Conservation (phyloP, 129 eudicot species). For the Artemisia argyi region DNA sequence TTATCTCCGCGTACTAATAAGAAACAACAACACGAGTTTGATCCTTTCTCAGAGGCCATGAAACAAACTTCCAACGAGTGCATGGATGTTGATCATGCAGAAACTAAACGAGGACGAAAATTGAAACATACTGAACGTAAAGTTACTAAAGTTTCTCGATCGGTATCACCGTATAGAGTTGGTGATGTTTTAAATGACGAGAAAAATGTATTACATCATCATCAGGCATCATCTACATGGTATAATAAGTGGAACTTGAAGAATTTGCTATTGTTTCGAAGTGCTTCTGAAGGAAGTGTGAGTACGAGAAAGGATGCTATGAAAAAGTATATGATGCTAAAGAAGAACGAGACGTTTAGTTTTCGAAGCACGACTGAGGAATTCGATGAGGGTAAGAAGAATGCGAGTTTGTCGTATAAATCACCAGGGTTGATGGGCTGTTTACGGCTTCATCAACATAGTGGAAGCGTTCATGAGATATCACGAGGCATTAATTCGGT, state of each 20-base stretch:
- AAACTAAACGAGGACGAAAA: slow-evolving; percentile 40
- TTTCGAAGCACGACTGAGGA: slow-evolving; percentile 51
- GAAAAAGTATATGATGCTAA: slow-evolving; percentile 41
- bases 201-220: neutral
- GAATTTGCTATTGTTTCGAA: slow-evolving; percentile 65
- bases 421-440: slow-evolving; percentile 69
- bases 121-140: slow-evolving; percentile 13
- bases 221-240: slow-evolving; percentile 8
- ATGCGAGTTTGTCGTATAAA: slow-evolving; percentile 49
- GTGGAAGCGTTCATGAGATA: slow-evolving; percentile 49
- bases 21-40: slow-evolving; percentile 38
- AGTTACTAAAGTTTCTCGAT: slow-evolving; percentile 29
- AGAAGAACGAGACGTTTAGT: slow-evolving; percentile 42
- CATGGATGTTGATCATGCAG: neutral
- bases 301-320: slow-evolving; percentile 34
- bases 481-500: slow-evolving; percentile 37
- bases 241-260: slow-evolving; percentile 58
- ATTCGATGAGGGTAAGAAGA: slow-evolving; percentile 50
- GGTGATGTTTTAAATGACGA: slow-evolving; percentile 39
- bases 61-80: slow-evolving; percentile 40
- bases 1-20: slow-evolving; percentile 42
- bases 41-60: slow-evolving; percentile 71
- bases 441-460: slow-evolving; percentile 58
- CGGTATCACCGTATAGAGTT: slow-evolving; percentile 58
- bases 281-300: slow-evolving; percentile 80